Conservation (phyloP, 2,329 filamentous ascomycete genomes). For the Penicillium rolfsii region DNA sequence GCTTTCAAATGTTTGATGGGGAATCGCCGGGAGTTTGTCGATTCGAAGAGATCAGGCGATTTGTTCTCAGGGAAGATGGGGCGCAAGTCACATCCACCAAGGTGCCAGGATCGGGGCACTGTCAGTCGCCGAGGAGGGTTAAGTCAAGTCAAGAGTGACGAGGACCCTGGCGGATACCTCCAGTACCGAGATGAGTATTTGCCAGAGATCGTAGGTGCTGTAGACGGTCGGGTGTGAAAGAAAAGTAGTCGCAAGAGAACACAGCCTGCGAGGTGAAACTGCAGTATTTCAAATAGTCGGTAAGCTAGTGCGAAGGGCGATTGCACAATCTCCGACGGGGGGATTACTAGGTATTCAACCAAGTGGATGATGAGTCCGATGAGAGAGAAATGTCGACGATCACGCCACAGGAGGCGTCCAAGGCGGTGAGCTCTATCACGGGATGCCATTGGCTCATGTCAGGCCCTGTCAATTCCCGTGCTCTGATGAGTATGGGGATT, state of each 20-base stretch:
- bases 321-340: conserved; percentile 14
- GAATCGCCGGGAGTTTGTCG: not conserved
- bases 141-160: conserved; percentile 6
- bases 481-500: not conserved
- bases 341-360: not conserved
- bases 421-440: conserved; percentile 12
- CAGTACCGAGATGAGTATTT: not conserved
- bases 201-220: not conserved
- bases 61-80: not conserved
- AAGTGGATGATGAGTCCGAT: conserved; percentile 8
- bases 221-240: not conserved
- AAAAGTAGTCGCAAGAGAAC: not conserved
- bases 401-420: conserved; percentile 21
- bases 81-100: not conserved
- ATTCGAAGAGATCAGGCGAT: not conserved
- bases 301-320: not conserved
- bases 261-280: not conserved
- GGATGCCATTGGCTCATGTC: conserved; percentile 13
- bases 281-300: conserved; percentile 6
- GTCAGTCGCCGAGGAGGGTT: conserved; percentile 3
- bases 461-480: conserved; percentile 4
- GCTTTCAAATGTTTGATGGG: not conserved
- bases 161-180: conserved; percentile 15
- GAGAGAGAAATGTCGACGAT: conserved; percentile 19
- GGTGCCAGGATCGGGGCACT: not conserved